These are phyloP conservation scores for Sergeia podlipaevii DNA, from an alignment of 208 protist species.

Conservation along the genomic window DNA sequence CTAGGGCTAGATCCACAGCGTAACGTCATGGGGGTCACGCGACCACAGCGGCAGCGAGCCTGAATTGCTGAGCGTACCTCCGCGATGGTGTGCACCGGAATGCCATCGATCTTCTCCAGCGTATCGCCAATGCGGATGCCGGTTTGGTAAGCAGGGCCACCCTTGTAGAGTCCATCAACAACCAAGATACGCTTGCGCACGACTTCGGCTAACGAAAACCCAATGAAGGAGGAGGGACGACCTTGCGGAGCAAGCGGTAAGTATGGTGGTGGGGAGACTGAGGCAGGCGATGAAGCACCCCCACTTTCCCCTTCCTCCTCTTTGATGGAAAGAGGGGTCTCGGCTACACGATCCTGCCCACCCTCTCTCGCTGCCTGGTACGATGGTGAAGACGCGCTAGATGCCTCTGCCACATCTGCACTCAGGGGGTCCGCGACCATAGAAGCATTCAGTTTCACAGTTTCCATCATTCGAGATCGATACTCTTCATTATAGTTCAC, in stretches of 20 bases:
- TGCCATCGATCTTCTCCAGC: constrained; percentile 25
- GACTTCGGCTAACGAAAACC: constrained; percentile 39
- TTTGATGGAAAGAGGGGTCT: not conserved
- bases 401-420: no score
- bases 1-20: not conserved
- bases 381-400: no score
- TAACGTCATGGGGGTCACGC: constrained; percentile 33
- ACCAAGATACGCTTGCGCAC: constrained; percentile 16
- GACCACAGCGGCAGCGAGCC: constrained; percentile 22
- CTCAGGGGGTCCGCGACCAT: no score
- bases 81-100: constrained; percentile 21
- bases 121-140: constrained; percentile 47
- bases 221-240: constrained; percentile 28
- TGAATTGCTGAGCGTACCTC: constrained; percentile 26
- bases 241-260: no score
- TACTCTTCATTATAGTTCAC: constrained; percentile 25
- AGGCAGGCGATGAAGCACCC: no score
- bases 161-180: constrained; percentile 33
- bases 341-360: not conserved
- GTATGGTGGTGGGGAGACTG: no score
- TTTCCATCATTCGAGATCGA: constrained; percentile 12
- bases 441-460: not conserved
- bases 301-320: no score
- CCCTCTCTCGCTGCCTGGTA: not conserved
- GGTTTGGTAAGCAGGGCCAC: constrained; percentile 42